phyloP scores from a whole-genome alignment of 495 filamentous ascomycete species.

The Xylaria castorea region DNA sequence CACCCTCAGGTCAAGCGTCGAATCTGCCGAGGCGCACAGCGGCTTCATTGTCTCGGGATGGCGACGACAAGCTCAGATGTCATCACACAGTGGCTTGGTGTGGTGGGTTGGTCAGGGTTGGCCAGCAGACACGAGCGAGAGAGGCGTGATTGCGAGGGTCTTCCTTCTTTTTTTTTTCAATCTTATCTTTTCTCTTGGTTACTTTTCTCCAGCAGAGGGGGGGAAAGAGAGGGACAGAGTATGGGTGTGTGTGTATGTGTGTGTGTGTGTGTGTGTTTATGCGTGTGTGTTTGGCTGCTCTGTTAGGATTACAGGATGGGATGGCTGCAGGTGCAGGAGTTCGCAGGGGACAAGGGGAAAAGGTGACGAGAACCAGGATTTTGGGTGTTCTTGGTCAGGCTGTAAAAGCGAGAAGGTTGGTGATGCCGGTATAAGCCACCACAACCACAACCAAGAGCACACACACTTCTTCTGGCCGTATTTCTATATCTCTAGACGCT shows the following conservation, averaged over 20 bases:
- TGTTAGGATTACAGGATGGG: conserved; percentile 22
- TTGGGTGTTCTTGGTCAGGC: neutral
- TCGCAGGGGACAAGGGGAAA: conserved; percentile 25
- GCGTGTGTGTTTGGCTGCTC: neutral
- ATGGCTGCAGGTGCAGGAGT: conserved; percentile 29
- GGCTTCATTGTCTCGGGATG: conserved; percentile 57
- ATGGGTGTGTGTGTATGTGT: neutral
- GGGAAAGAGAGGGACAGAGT: too few relatives aligned
- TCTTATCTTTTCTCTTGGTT: neutral
- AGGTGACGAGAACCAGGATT: conserved; percentile 20
- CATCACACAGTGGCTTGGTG: conserved; percentile 24
- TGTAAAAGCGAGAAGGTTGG: conserved; percentile 1
- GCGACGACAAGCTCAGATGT: conserved; percentile 34
- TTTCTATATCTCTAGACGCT: neutral
- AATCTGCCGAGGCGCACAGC: conserved; percentile 43
- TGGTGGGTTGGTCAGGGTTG: conserved; percentile 6
- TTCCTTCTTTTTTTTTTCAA: neutral
- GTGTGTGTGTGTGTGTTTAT: neutral
- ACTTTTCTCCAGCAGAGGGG: neutral
- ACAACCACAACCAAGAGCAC: neutral
- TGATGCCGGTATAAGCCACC: conserved; percentile 19
- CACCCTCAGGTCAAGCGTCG: conserved; percentile 44
- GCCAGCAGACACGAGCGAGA: neutral
- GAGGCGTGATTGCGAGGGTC: neutral
- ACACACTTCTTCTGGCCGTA: conserved; percentile 1